A percentile compares a stretch with the other conserved stretches of the same genome.
These are phyloP conservation scores for Tetracentron sinense DNA, from an alignment of 164 flowering plant species.

Conservation along the genomic window DNA sequence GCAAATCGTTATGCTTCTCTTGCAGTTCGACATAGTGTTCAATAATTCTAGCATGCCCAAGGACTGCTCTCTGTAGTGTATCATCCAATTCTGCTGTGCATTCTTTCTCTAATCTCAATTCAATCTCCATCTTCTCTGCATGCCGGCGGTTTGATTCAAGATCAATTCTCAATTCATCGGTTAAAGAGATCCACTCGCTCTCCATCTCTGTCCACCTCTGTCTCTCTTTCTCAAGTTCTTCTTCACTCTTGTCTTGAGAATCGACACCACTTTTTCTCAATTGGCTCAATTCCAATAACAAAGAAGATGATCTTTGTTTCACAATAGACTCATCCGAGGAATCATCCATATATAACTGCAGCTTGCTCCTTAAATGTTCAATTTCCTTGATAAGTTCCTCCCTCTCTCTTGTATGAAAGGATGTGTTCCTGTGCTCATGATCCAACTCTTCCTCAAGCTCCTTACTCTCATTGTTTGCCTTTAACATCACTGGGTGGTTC, in stretches of 20 bases:
- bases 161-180: conserved; percentile 85
- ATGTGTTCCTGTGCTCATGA: conserved; percentile 11
- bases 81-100: conserved; percentile 83
- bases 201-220: conserved; percentile 93
- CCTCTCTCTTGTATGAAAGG: conserved; percentile 51
- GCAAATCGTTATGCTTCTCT: conserved; percentile 72
- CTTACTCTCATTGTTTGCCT: conserved; percentile 33
- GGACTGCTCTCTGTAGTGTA: conserved; percentile 71
- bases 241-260: conserved; percentile 23
- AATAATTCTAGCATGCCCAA: conserved; percentile 75
- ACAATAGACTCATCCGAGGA: conserved; percentile 37
- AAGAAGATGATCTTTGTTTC: conserved; percentile 37
- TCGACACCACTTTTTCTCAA: conserved; percentile 36
- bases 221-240: conserved; percentile 78
- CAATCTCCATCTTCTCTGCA: conserved; percentile 73
- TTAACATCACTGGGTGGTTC: conserved; percentile 24
- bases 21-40: conserved; percentile 94
- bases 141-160: conserved; percentile 58
- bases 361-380: conserved; percentile 47
- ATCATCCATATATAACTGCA: conserved; percentile 41
- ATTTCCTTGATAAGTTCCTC: conserved; percentile 79
- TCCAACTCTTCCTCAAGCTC: conserved; percentile 32
- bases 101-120: conserved; percentile 65
- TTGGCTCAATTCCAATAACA: conserved; percentile 44
- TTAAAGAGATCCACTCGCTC: conserved; percentile 92